phyloP scores from a whole-genome alignment of 257 asterid genomes.

The Penstemon eatonii region DNA sequence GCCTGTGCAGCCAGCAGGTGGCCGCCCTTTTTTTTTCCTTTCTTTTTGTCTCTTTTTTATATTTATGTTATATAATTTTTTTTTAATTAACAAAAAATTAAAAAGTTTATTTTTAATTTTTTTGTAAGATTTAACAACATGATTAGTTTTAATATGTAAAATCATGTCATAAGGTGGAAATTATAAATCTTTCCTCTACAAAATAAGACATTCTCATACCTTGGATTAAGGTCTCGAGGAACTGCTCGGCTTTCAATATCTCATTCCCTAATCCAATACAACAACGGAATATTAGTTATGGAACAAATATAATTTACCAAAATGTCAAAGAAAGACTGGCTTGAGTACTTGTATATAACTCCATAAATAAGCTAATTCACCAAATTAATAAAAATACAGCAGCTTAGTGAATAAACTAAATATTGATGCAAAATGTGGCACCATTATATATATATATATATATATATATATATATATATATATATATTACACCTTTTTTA shows the following conservation, averaged over 20 bases:
- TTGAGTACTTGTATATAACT: background rate
- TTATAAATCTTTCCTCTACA: background rate
- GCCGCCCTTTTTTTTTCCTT: too few species aligned
- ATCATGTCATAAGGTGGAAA: constrained; percentile 1
- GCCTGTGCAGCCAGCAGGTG: too few species aligned
- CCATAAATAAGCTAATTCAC: background rate
- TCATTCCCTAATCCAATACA: constrained; percentile 63
- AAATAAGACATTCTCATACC: constrained; percentile 46
- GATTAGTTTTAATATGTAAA: background rate
- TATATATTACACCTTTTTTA: constrained; percentile 56
- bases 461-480: background rate
- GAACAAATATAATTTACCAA: constrained; percentile 10
- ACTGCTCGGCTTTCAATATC: constrained; percentile 70
- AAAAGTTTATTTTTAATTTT: too few species aligned
- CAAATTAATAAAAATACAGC: background rate
- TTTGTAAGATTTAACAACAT: too few species aligned
- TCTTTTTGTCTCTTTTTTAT: too few species aligned
- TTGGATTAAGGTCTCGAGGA: constrained; percentile 78
- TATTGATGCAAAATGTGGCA: background rate
- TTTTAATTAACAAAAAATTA: too few species aligned
- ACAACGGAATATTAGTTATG: constrained; percentile 27
- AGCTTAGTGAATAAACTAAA: constrained; percentile 10
- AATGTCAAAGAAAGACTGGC: background rate
- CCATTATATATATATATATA: background rate
- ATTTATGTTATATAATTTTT: too few species aligned